Evolutionary conservation across 2,329 filamentous ascomycete species (phyloP), one percentile per base, ranked within the genome.

Genomic region (Penicillium sp.): DNA sequence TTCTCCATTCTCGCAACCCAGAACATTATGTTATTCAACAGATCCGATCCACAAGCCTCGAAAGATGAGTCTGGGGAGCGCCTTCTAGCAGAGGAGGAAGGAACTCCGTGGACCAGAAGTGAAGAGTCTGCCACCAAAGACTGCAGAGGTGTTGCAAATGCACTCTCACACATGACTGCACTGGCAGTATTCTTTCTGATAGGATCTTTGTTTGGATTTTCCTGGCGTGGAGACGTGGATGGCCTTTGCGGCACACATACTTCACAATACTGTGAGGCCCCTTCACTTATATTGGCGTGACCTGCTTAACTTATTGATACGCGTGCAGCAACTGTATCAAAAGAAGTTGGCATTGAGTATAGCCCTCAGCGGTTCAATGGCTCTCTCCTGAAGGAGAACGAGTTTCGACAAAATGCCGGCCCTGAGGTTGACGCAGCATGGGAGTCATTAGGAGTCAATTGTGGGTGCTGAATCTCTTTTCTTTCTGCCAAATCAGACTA

Each of bases 371-470:
- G 59, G 2, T 87, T 85, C 67, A 84, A 87, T 56, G 84, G 83
- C 0, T 80, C 80, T 0, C 82, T 87, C 18, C 61, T 85, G 51
- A 71, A 82, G 0, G 78, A 84, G 59, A 81, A 80, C 24, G 68
- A 81, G 14, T 87, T 81, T 62, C 79, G 83, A 1, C 73, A 77
- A 54, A 66, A 74, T 11, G 79, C 76, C 1, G 74, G 79, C 0
- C 77, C 80, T 0, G 80, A 83, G 47, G 82, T 85, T 0, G 84
- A 87, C 56, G 76, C 75, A 3, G 84, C 83, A 0, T 87, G 84
- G 84, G 75, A 72, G 21, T 73, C 75, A 2, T 59, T 84, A 0
- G 82, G 81, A 9, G 71, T 79, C 1, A 76, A 82, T 14, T 84
- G 81, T 83, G 56, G 57, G 78, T 60, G n/a, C 31, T 3, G 16